phyloP scores from a whole-genome alignment of 371 early-diverging fungal species.

The Mucor saturninus region DNA sequence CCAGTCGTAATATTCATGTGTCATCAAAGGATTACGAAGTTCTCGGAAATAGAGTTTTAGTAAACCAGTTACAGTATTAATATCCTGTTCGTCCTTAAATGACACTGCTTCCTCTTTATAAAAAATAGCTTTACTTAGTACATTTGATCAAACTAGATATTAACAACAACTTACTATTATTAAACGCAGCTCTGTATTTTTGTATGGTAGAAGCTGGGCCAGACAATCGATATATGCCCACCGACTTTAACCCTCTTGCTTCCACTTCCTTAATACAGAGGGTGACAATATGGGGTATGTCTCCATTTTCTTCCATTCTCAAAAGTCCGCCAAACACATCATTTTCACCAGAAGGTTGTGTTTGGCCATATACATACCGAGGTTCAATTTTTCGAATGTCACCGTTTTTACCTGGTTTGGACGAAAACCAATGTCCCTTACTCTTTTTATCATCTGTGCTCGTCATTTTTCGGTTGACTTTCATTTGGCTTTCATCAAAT shows the following conservation, averaged over 20 bases:
- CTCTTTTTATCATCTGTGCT: conserved; percentile 14
- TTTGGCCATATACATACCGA: conserved; percentile 14
- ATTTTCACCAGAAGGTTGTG: conserved; percentile 27
- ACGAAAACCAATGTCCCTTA: conserved; percentile 17
- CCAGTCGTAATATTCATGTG: conserved; percentile 77
- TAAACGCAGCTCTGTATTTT: conserved; percentile 64
- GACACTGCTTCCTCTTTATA: conserved; percentile 35
- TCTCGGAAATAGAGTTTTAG: conserved; percentile 87
- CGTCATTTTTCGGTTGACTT: conserved; percentile 33
- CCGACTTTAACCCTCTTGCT: conserved; percentile 57
- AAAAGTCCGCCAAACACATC: conserved; percentile 73
- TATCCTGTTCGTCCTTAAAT: conserved; percentile 65
- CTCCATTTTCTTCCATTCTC: conserved; percentile 45
- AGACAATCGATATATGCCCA: conserved; percentile 85
- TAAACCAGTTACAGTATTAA: conserved; percentile 77
- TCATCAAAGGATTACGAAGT: conserved; percentile 76
- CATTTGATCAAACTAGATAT: background rate
- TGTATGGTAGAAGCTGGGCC: conserved; percentile 78
- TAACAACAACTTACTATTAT: conserved; percentile 48
- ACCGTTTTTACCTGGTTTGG: conserved; percentile 8
- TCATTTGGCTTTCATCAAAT: conserved; percentile 32
- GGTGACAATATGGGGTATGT: conserved; percentile 68
- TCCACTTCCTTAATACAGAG: conserved; percentile 74
- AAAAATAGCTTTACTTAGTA: conserved; percentile 9
- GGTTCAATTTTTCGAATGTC: conserved; percentile 8